Conservation (phyloP, 768 basidiomycete genomes). For the Boletus tylopilopsis region DNA sequence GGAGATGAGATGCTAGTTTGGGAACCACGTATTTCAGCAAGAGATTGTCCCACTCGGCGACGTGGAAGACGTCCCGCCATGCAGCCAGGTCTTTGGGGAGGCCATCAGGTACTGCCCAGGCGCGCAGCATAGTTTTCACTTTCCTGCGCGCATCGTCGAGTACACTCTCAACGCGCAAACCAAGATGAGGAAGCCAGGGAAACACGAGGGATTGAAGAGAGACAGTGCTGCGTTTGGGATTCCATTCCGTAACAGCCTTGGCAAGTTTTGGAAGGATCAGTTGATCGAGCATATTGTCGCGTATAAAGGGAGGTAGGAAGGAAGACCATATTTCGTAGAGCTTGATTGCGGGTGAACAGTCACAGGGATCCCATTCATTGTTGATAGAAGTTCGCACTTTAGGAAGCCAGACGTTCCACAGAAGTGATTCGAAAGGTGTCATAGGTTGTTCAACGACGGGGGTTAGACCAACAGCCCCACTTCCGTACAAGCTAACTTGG, state of each 20-base stretch:
- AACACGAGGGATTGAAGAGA: constrained; percentile 81
- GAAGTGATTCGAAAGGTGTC: constrained; percentile 91
- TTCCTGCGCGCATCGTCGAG: constrained; percentile 85
- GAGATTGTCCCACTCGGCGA: constrained; percentile 86
- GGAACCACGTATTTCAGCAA: constrained; percentile 90
- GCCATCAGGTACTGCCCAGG: constrained; percentile 69
- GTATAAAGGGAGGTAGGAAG: constrained; percentile 85
- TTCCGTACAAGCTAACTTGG: constrained; percentile 59
- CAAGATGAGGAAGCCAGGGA: constrained; percentile 93
- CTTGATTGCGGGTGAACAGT: constrained; percentile 70
- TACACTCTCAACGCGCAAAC: constrained; percentile 77
- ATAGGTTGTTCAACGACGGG: constrained; percentile 55
- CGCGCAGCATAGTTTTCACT: constrained; percentile 71
- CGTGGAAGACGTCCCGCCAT: constrained; percentile 86
- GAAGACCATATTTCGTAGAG: constrained; percentile 87
- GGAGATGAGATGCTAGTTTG: constrained; percentile 77
- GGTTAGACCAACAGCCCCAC: constrained; percentile 31
- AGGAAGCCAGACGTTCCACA: constrained; percentile 96
- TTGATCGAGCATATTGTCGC: constrained; percentile 94
- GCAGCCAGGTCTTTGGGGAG: constrained; percentile 69
- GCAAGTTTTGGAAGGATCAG: constrained; percentile 91
- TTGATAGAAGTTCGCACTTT: constrained; percentile 91
- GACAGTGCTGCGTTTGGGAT: constrained; percentile 49
- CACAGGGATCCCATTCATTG: constrained; percentile 85
- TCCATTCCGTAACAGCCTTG: constrained; percentile 83